Evolutionary conservation across 1,284 basidiomycete species (phyloP).

Genomic region (Blastosporella zonata): DNA sequence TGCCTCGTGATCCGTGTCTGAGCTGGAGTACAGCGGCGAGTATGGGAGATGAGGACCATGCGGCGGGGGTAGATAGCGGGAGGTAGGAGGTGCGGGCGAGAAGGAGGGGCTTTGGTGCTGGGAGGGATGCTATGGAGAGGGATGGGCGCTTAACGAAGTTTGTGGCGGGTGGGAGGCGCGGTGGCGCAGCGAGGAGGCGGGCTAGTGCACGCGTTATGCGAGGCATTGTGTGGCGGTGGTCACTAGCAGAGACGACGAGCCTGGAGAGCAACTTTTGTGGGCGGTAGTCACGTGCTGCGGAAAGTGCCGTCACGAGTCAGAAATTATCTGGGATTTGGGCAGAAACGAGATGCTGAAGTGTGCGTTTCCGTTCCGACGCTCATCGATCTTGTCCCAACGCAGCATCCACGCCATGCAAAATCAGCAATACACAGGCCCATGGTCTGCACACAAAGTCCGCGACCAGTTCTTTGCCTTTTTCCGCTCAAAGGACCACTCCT

Average conservation of each 20-base stretch:
- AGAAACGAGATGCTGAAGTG: conserved; percentile 15
- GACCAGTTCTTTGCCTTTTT: conserved; percentile 79
- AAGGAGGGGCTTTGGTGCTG: conserved; percentile 18
- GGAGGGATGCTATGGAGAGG: conserved; percentile 18
- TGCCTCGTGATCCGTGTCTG: conserved; percentile 54
- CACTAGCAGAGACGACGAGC: neutral
- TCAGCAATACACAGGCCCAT: conserved; percentile 37
- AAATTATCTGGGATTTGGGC: conserved; percentile 14
- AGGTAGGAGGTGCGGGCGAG: conserved; percentile 17
- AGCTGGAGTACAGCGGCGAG: conserved; percentile 40
- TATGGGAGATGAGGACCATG: conserved; percentile 29
- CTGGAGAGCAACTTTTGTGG: conserved; percentile 10
- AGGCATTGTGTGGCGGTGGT: conserved; percentile 23
- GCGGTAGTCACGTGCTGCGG: conserved; percentile 18
- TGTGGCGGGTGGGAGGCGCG: conserved; percentile 17
- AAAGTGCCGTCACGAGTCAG: conserved; percentile 20
- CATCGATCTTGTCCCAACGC: conserved; percentile 20
- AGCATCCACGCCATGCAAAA: conserved; percentile 26
- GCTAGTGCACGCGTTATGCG: conserved; percentile 29
- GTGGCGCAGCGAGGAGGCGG: conserved; percentile 25
- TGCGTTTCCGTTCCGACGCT: conserved; percentile 21
- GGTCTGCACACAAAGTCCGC: conserved; percentile 75
- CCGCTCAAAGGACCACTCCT: conserved; percentile 77
- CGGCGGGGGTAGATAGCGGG: conserved; percentile 19
- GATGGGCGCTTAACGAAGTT: conserved; percentile 13